A percentile compares a stretch with the other conserved stretches of the same genome.
Conservation (phyloP, 140 eudicot genomes). For the Ambrosia hybrid region DNA sequence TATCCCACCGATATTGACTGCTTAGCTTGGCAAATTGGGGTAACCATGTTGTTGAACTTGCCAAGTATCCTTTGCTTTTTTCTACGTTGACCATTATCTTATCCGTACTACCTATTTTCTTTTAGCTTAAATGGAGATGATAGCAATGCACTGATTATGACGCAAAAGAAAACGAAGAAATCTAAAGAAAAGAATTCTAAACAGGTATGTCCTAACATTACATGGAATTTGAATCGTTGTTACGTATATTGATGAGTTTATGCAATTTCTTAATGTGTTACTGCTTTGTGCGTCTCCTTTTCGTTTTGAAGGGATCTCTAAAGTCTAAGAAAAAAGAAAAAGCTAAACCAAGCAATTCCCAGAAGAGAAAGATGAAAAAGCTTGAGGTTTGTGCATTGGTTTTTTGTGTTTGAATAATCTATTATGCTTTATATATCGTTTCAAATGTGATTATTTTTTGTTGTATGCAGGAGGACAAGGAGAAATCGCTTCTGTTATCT, state of each 20-base stretch:
- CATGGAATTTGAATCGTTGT: not conserved
- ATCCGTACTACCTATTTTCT: not conserved
- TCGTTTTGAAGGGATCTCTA: conserved; percentile 33
- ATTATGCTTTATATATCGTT: conserved; percentile 9
- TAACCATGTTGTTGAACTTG: not conserved
- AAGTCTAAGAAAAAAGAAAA: conserved; percentile 37
- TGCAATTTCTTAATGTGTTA: not conserved
- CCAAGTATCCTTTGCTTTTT: not conserved
- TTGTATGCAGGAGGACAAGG: conserved; percentile 58
- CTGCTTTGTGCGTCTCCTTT: not conserved
- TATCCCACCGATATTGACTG: too few relatives aligned
- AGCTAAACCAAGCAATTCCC: conserved; percentile 61
- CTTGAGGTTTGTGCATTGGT: conserved; percentile 52
- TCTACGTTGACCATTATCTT: not conserved
- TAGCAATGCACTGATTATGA: conserved; percentile 55
- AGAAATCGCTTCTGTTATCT: conserved; percentile 56
- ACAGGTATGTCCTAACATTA: conserved; percentile 36
- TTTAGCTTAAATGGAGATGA: conserved; percentile 46
- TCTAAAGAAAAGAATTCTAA: conserved; percentile 33
- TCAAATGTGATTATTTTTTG: conserved; percentile 19
- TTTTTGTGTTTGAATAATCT: not conserved
- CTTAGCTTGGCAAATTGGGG: not conserved
- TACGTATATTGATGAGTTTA: not conserved
- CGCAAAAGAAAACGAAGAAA: conserved; percentile 47
- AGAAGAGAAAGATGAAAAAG: conserved; percentile 73